Base-by-base conservation (phyloP, 1,284 basidiomycete species). In the Hemileia vastatrix region DNA sequence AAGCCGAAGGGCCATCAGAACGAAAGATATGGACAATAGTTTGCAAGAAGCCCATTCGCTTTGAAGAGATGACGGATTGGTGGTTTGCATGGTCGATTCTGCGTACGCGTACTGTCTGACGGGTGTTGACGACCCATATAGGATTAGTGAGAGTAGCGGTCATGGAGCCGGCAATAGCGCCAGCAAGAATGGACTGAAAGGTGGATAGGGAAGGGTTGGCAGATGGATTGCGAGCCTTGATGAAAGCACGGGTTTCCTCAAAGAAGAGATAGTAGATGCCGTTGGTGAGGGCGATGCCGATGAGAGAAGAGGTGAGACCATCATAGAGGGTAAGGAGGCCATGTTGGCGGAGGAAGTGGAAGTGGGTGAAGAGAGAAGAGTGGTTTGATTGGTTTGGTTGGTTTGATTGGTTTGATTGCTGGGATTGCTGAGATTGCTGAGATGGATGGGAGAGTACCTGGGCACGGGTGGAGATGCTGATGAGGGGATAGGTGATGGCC, bases 261-360 rank as follows among this genome's bases (percentile, higher is more conserved):
- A 80, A 74, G 67, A 80, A 74, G 52, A 76, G 70, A 65, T 78
- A 75, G 68, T 78, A 68, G 70, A 79, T 71, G 77, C 90, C 92
- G 76, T 98, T 97, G 33, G 93, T 95, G 31, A 96, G 81, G 13
- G 90, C 90, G 67, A 98, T 91, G 1, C 92, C 94, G 40, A 93
- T 79, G 63, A 97, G 78, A 70, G 87, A 90, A 23, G 90, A 91
- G 67, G 81, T 83, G 21, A 98, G 78, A 1, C 94, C 94, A 66
- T 85, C 87, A 76, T 97, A 98, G 19, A 98, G 79, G 1, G 90
- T 92, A 0, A 81, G 69, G 19, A 92, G 68, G 21, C 95, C 95
- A 50, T 27, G 24, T 43, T 40, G 54, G 23, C 2, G 43, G 45
- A 57, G 2, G 4, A n/a, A n/a, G 27, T n/a, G 6, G 32, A 64